Percentiles rank a stretch among this genome's conserved stretches.
Conservation (phyloP, 768 basidiomycete species). For the Leccinum barrowsii region DNA sequence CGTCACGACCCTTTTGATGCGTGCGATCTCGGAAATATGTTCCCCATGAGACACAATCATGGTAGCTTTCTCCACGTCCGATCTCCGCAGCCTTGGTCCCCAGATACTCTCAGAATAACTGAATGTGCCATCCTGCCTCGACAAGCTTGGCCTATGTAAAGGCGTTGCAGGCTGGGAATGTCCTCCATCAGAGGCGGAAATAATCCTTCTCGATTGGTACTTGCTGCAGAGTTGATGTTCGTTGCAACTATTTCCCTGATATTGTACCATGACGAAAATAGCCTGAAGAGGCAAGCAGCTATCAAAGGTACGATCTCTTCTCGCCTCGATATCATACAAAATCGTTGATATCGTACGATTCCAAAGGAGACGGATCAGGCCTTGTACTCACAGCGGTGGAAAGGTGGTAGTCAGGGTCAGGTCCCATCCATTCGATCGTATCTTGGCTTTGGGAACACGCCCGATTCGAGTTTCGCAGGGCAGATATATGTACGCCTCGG, state of each 20-base stretch:
- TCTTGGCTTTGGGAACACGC: slow-evolving; percentile 36
- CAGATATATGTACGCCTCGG: no score
- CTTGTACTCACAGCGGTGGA: slow-evolving; percentile 50
- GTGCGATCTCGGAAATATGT: slow-evolving; percentile 23
- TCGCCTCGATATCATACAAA: not conserved
- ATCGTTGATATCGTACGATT: not conserved
- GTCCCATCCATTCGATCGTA: slow-evolving; percentile 54
- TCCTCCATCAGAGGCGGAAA: slow-evolving; percentile 32
- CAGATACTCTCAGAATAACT: slow-evolving; percentile 53
- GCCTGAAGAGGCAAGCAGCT: slow-evolving; percentile 23
- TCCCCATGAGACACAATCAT: slow-evolving; percentile 7
- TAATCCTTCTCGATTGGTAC: slow-evolving; percentile 9
- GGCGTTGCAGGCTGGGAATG: slow-evolving; percentile 37
- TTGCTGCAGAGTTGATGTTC: slow-evolving; percentile 41
- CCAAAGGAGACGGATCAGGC: not conserved
- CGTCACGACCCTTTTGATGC: slow-evolving; percentile 38
- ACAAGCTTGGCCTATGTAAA: slow-evolving; percentile 48
- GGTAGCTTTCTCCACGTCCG: slow-evolving; percentile 42
- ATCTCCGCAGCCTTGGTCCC: slow-evolving; percentile 49
- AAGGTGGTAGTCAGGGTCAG: slow-evolving; percentile 59
- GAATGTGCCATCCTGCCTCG: slow-evolving; percentile 25
- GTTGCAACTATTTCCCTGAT: slow-evolving; percentile 46
- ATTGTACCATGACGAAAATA: slow-evolving; percentile 37
- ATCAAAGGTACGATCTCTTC: slow-evolving; percentile 25
- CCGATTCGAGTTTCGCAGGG: not conserved